Base-by-base conservation (phyloP, 139 green algal species). In the Raphidocelis subcapitata region DNA sequence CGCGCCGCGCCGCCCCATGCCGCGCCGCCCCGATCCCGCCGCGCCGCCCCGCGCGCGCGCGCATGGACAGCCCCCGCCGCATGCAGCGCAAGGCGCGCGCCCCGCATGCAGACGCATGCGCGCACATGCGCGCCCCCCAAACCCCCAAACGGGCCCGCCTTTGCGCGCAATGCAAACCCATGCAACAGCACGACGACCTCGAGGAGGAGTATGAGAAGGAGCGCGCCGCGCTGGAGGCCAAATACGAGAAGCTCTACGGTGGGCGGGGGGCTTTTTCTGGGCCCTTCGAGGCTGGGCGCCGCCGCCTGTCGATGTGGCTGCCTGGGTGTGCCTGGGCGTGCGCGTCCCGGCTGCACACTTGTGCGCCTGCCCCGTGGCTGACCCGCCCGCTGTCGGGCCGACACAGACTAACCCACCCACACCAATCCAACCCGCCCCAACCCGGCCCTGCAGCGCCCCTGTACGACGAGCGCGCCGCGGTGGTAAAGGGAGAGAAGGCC, bases 201-300 rank as follows among this genome's bases (percentile, higher is more conserved):
- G 76, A 94, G 60, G 80, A 80, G 26, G 65, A 87, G 72, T 96
- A 88, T 63, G 68, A 77, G 12, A 89, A 92, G 74, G 87, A 92
- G 79, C 75, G 73, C 5, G 79, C 74, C n/a, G 84, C 77, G 56
- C 80, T 95, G 12, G 89, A 94, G 78, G 82, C 72, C 20, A 94
- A 92, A 70, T 95, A 94, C 64, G 83, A 85, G 72, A 84, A 83
- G 72, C 80, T 93, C 3, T 95, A 94, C 76, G 81, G 83, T 86
- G 47, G 75, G 74, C 29, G 5, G 15, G 23, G 0, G 28, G 26
- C 52, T n/a, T 60, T 62, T 41, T 3, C 8, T 1, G 29, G 41
- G 33, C 12, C 41, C 26, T 28, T 67, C 28, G 8, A 46, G 52
- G 31, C 31, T 36, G 32, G 2, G 52, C 26, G 54, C 8, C 20